Evolutionary conservation across 805 yeast species (phyloP), one percentile per base, ranked within the genome.

Genomic region (Candida sakaeoensis): DNA sequence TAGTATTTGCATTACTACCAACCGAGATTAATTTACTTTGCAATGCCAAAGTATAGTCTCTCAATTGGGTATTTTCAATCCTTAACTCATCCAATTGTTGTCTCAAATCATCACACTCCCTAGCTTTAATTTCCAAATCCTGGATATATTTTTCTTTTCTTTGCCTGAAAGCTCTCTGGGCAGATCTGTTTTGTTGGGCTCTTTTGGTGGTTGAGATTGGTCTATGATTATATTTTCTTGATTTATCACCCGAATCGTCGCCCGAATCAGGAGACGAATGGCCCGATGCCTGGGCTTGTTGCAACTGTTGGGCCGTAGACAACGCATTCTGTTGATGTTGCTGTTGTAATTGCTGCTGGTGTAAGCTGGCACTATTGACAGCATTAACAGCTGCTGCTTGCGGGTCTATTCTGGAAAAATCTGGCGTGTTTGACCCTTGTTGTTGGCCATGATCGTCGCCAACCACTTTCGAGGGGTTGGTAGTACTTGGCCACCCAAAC

Each of bases 111-210:
- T 77, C 78, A 43, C 78, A 79, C 51, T 80, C 81, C 33, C 72
- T 68, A 8, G 85, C 85, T 54, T 81, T 80, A 26, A 68, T 60
- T 62, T 90, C 96, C 42, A 90, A 69, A 36, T 87, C 91, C 59
- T 80, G 83, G 48, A 90, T 79, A 53, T 87, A 82, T 42, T 77
- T 74, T 53, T 89, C 95, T 56, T 85, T 82, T 45, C 96, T 74
- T 56, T 80, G 81, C 55, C 97, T 75, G 64, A 89, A 90, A 7
- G 96, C 95, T 50, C 86, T 78, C 64, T 90, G 97, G 4, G 97
- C 96, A 45, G 79, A 81, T 54, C 97, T 72, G 67, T 90, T 90
- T 63, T 90, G 97, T 7, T 83, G 89, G 1, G 96, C 96, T 47
- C 97, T 78, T 60, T 86, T 87, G 29, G 93, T 78, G 41, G 72